Evolutionary conservation across 129 eudicot genomes (phyloP).

Genomic region (carrot (Daucus carota)): DNA sequence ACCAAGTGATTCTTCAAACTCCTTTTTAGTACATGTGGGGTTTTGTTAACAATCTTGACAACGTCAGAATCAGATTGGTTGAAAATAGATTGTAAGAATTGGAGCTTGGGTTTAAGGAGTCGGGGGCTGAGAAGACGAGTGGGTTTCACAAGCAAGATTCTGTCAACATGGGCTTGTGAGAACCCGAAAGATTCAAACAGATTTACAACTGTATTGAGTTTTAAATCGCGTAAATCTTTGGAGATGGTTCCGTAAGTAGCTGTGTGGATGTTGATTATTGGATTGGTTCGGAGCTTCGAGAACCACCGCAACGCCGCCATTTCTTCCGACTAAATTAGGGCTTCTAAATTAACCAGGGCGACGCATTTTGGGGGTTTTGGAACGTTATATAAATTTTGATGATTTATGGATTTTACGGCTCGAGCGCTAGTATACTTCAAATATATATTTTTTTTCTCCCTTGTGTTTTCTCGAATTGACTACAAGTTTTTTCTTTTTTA

Average conservation of each 20-base stretch:
- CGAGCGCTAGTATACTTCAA: too few species aligned
- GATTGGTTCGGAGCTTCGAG: neutral
- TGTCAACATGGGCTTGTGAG: neutral
- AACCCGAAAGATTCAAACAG: neutral
- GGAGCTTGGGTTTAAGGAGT: neutral
- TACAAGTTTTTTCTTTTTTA: too few species aligned
- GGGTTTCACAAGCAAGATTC: neutral
- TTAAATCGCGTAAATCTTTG: neutral
- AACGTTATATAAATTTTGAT: too few species aligned
- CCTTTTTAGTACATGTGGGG: neutral
- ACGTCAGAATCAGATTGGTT: neutral
- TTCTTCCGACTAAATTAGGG: neutral
- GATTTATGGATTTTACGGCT: too few species aligned
- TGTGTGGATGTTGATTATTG: neutral
- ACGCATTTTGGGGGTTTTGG: too few species aligned
- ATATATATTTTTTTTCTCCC: too few species aligned
- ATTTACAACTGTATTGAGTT: neutral
- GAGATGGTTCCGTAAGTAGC: neutral
- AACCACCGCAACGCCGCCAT: neutral
- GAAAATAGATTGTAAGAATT: neutral
- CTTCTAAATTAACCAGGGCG: too few species aligned
- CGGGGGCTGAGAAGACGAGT: neutral
- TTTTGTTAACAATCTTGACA: neutral
- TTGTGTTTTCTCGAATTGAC: too few species aligned
- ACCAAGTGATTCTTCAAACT: neutral